A percentile compares a stretch with the other conserved stretches of the same genome.
Evolutionary conservation across 805 yeast species (phyloP).

Genomic region (Saccharomycopsis sp.): DNA sequence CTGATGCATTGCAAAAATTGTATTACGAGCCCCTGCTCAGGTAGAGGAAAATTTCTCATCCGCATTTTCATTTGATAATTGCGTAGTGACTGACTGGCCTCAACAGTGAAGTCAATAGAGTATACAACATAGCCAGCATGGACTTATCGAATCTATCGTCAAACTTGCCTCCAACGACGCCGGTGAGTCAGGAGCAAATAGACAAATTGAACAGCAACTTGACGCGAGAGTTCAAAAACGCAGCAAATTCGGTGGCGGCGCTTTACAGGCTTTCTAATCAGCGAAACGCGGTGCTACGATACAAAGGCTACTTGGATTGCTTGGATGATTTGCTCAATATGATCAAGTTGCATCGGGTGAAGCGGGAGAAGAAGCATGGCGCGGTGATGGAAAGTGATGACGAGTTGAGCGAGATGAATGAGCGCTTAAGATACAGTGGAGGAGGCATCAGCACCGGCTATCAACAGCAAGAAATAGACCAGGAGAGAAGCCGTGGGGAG

Average conservation of each 20-base stretch:
- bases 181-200: slow-evolving; percentile 39
- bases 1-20: not conserved
- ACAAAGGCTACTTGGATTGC: slow-evolving; percentile 55
- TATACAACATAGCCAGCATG: slow-evolving; percentile 30
- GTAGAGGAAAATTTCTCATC: not conserved
- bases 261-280: slow-evolving; percentile 53
- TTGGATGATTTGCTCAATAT: slow-evolving; percentile 44
- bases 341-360: slow-evolving; percentile 25
- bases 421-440: too few species aligned
- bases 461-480: too few species aligned
- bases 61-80: not conserved
- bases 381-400: not conserved
- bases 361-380: not conserved
- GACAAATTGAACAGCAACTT: slow-evolving; percentile 43
- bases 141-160: slow-evolving; percentile 54
- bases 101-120: not conserved
- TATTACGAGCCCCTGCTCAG: not conserved
- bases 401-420: too few species aligned
- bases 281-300: slow-evolving; percentile 37
- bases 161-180: slow-evolving; percentile 44
- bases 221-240: slow-evolving; percentile 55
- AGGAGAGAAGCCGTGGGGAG: not conserved
- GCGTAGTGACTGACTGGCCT: not conserved
- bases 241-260: slow-evolving; percentile 64
- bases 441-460: not conserved